phyloP scores from a whole-genome alignment of 2,329 filamentous ascomycete species.

The Fonsecaea pugnacius region DNA sequence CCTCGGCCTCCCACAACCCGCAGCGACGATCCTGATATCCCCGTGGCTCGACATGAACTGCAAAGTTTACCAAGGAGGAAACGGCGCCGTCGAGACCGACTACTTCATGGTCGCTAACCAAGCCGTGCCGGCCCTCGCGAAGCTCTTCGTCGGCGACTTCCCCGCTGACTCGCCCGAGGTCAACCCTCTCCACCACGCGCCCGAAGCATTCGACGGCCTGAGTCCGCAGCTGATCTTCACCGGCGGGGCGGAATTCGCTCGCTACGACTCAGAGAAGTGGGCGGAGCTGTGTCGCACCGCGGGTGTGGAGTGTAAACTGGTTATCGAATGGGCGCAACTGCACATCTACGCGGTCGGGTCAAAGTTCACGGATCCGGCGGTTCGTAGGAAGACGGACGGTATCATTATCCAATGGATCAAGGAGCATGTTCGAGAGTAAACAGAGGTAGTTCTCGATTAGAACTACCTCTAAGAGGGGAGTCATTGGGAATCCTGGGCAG shows the following conservation, averaged over 20 bases:
- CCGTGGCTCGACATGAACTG: conserved; percentile 91
- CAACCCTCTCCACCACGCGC: conserved; percentile 14
- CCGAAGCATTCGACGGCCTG: conserved; percentile 9
- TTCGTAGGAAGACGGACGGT: conserved; percentile 16
- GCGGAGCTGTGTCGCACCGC: conserved; percentile 15
- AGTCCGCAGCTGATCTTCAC: conserved; percentile 21
- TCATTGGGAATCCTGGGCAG: not conserved
- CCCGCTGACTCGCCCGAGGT: conserved; percentile 14
- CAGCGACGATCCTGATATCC: conserved; percentile 85
- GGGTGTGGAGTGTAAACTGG: conserved; percentile 9
- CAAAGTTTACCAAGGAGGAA: conserved; percentile 20
- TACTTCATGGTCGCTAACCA: conserved; percentile 21
- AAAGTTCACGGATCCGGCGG: conserved; percentile 15
- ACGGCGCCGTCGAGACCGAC: conserved; percentile 20
- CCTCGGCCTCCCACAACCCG: conserved; percentile 66
- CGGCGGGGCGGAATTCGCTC: conserved; percentile 21
- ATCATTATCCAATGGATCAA: conserved; percentile 25
- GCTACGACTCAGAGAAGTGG: conserved; percentile 17
- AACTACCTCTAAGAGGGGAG: too few species aligned
- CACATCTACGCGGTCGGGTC: conserved; percentile 26
- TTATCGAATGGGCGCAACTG: conserved; percentile 20
- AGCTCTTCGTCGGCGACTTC: conserved; percentile 9
- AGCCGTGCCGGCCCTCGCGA: conserved; percentile 1
- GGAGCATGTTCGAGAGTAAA: not conserved
- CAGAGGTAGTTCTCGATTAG: not conserved